phyloP scores from a whole-genome alignment of 208 protist species.

The Trypanosoma boissoni region DNA sequence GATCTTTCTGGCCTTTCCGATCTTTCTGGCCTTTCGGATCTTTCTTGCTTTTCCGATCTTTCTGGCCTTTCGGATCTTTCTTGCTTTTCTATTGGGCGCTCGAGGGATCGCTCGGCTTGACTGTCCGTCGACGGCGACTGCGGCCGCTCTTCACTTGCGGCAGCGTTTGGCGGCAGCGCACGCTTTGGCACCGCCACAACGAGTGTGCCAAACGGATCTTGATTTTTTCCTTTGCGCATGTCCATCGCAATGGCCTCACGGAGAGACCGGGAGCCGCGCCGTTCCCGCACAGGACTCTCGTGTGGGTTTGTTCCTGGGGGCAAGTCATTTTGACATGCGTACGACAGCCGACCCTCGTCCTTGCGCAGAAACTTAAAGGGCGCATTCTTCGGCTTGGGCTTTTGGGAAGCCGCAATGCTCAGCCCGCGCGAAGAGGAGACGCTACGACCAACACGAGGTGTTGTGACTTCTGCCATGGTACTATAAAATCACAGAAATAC shows the following conservation, averaged over 20 bases:
- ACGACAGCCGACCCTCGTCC: constrained; percentile 83
- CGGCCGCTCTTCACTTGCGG: constrained; percentile 10
- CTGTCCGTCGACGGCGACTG: neutral
- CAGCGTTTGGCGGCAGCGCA: constrained; percentile 43
- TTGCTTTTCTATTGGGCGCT: too few relatives aligned
- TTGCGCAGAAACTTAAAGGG: constrained; percentile 80
- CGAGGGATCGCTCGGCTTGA: too few relatives aligned
- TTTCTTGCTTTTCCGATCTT: too few relatives aligned
- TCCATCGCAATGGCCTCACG: constrained; percentile 81
- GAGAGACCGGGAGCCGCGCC: constrained; percentile 64
- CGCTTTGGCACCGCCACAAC: constrained; percentile 83
- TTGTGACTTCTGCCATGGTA: constrained; percentile 20
- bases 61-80: too few relatives aligned
- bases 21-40: too few relatives aligned
- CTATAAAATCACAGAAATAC: neutral
- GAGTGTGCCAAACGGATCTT: constrained; percentile 73
- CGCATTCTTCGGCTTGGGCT: constrained; percentile 62
- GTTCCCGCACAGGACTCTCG: constrained; percentile 32
- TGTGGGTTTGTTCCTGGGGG: constrained; percentile 1
- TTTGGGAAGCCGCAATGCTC: constrained; percentile 59
- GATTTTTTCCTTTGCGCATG: constrained; percentile 72
- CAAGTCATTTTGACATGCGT: constrained; percentile 26
- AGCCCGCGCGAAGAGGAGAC: constrained; percentile 32
- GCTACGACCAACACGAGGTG: constrained; percentile 16
- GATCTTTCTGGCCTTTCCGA: too few relatives aligned